Evolutionary conservation across 331 rosid species (phyloP).

Genomic region (Quercus lobata): DNA sequence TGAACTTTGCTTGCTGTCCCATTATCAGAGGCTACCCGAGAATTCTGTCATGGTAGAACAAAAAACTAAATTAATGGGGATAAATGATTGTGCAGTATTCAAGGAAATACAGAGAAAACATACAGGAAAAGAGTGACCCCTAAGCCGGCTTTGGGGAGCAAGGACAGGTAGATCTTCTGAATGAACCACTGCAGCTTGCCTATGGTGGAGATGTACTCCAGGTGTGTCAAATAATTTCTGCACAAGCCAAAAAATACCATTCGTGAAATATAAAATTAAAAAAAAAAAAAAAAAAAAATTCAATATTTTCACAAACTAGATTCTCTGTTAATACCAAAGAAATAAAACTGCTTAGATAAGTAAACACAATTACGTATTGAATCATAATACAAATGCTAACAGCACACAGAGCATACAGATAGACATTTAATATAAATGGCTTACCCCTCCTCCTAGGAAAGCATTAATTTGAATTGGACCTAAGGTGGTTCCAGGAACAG

Average conservation of each 20-base stretch:
- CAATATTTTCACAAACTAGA: background rate
- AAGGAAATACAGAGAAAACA: slow-evolving; percentile 19
- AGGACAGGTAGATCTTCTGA: slow-evolving; percentile 80
- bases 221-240: slow-evolving; percentile 91
- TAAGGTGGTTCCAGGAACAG: slow-evolving; percentile 98
- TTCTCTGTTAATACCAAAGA: background rate
- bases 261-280: background rate
- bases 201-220: slow-evolving; percentile 95
- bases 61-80: slow-evolving; percentile 13
- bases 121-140: slow-evolving; percentile 78
- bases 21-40: slow-evolving; percentile 30
- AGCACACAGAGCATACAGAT: background rate
- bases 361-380: background rate
- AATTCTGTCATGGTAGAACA: slow-evolving; percentile 33
- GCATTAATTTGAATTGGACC: slow-evolving; percentile 95
- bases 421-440: slow-evolving; percentile 13
- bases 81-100: background rate
- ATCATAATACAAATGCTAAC: background rate
- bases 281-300: background rate
- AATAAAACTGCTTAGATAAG: background rate
- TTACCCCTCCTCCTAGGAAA: slow-evolving; percentile 93
- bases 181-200: slow-evolving; percentile 88
- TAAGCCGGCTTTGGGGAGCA: slow-evolving; percentile 89
- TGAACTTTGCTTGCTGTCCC: slow-evolving; percentile 24
- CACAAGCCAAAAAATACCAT: background rate